Evolutionary conservation across 208 protist species (phyloP).

Genomic region (Trichomonas vaginalis): DNA sequence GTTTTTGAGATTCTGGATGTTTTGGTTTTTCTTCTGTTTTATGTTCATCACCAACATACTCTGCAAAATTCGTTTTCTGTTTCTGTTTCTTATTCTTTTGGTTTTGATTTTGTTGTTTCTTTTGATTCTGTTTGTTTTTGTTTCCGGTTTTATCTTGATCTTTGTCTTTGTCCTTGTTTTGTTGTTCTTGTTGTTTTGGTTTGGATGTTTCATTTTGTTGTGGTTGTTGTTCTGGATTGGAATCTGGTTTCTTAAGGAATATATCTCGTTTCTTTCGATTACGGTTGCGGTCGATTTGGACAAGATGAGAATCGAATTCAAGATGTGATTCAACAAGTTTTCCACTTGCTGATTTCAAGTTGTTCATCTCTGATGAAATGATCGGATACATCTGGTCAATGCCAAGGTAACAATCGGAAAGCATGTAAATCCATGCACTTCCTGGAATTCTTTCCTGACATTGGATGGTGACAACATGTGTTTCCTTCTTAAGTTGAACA

Average conservation of each 20-base stretch:
- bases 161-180: no score
- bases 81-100: no score
- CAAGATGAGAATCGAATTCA: neutral
- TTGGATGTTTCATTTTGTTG: no score
- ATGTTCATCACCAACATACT: no score
- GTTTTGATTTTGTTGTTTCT: no score
- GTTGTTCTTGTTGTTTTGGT: no score
- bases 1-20: no score
- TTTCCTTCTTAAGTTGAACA: neutral
- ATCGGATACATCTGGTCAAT: constrained; percentile 7
- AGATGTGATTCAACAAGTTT: neutral
- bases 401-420: neutral
- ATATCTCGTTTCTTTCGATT: neutral
- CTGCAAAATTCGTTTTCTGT: no score
- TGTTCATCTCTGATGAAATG: neutral
- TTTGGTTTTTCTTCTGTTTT: no score
- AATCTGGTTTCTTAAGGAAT: neutral
- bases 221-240: no score
- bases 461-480: neutral
- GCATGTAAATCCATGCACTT: neutral
- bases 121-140: no score
- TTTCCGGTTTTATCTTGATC: no score
- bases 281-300: neutral
- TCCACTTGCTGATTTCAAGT: neutral
- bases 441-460: neutral